Evolutionary conservation across 2,329 filamentous ascomycete species (phyloP), one percentile per base, ranked within the genome.

Genomic region (Ophiocordyceps camponoti-rufipedis): DNA sequence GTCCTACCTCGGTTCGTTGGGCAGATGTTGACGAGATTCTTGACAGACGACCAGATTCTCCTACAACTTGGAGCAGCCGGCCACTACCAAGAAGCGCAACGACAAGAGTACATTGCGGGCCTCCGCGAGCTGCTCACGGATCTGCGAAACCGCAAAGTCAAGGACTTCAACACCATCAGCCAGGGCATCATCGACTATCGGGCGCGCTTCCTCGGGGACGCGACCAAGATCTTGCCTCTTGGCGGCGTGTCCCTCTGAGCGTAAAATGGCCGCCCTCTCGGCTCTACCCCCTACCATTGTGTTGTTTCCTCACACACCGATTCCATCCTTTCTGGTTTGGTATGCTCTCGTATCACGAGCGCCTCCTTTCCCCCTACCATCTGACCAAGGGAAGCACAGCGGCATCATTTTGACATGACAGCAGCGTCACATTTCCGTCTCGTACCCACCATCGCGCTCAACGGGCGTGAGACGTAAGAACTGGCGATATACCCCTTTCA

Each of bases 31-130:
- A 75, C 70, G 57, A 54, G 53, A 51, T 47, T 48, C 54, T 54
- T 53, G 52, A 50, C 63, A 87, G 82, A 85, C 67, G 77, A 82
- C 59, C 75, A 79, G 57, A 78, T 86, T 51, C 74, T 87, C 51
- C 70, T 83, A 47, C 77, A 83, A 52, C 72, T 87, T 45, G 82
- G 82, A 41, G 77, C 72, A 42, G 70, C 75, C 41, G 76, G 80
- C 49, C 76, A 76, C 51, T 78, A 76, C 56, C 72, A 69, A 40
- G 72, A 72, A 52, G 72, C 77, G 48, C 71, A 79, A 50, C 74
- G 73, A 57, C 66, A 70, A 47, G 67, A 69, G 49, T 85, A 80
- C 62, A 76, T 76, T 52, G 64, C 66, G 31, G 80, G 80, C 23
- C 69, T 85, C 42, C 71, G 71, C 47, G 65, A 71, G 50, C 64